Evolutionary conservation across 1,139 yeast species (phyloP).

Genomic region (Protomyces inouyei): DNA sequence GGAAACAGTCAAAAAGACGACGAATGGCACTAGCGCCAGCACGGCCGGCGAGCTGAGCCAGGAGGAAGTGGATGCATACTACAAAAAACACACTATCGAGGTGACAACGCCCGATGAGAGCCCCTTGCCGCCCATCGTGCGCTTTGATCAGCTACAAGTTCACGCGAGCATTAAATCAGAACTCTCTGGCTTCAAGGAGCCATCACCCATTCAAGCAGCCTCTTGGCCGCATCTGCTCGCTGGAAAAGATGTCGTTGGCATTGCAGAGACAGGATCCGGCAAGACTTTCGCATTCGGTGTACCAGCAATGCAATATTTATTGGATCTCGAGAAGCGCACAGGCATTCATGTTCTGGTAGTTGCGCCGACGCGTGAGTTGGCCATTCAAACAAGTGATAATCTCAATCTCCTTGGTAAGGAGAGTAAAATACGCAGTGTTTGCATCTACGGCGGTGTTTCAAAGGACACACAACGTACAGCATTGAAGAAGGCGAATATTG

Average conservation of each 20-base stretch:
- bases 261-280: constrained; percentile 98
- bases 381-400: constrained; percentile 77
- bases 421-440: constrained; percentile 65
- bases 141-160: constrained; percentile 60
- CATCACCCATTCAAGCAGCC: constrained; percentile 95
- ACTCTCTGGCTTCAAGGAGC: constrained; percentile 69
- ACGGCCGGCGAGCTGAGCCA: constrained; percentile 41
- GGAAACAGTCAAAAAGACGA: constrained; percentile 1
- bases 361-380: constrained; percentile 96
- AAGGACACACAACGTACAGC: constrained; percentile 76
- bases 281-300: constrained; percentile 97
- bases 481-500: constrained; percentile 62
- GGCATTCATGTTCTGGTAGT: constrained; percentile 75
- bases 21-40: constrained; percentile 17
- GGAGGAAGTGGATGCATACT: constrained; percentile 51
- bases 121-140: constrained; percentile 61
- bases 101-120: constrained; percentile 62
- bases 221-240: constrained; percentile 89
- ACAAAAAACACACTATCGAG: constrained; percentile 67
- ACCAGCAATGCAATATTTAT: constrained; percentile 79
- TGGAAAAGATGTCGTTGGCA: constrained; percentile 88
- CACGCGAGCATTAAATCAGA: constrained; percentile 53
- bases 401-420: constrained; percentile 58
- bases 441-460: constrained; percentile 96
- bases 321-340: constrained; percentile 35